Conservation (phyloP, 192 early-diverging fungal genomes). For the Kickxella alabastrina region DNA sequence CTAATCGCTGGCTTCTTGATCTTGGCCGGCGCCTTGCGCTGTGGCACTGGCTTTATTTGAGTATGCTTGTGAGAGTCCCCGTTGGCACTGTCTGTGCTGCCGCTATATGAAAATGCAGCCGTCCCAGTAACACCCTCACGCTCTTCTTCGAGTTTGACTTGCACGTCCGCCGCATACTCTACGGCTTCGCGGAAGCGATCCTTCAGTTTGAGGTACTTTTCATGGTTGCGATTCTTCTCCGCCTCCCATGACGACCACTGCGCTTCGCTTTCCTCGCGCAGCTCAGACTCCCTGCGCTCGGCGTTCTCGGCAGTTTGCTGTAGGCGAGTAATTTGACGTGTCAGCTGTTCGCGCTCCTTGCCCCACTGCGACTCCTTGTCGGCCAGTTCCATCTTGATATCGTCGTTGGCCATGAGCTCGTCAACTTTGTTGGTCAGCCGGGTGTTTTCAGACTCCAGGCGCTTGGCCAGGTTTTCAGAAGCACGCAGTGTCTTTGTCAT, state of each 20-base stretch:
- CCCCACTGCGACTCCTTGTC: conserved; percentile 27
- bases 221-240: conserved; percentile 37
- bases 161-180: conserved; percentile 31
- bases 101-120: neutral
- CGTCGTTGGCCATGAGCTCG: conserved; percentile 13
- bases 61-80: neutral
- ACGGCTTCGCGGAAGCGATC: conserved; percentile 31
- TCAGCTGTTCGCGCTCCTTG: conserved; percentile 36
- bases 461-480: conserved; percentile 14
- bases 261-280: conserved; percentile 43
- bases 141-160: conserved; percentile 25
- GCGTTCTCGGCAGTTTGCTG: conserved; percentile 34
- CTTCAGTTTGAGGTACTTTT: conserved; percentile 38
- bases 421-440: conserved; percentile 17
- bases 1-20: neutral
- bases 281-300: conserved; percentile 36
- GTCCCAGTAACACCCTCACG: conserved; percentile 1
- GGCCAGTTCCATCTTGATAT: conserved; percentile 15
- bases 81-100: neutral
- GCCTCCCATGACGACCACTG: conserved; percentile 42
- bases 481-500: conserved; percentile 13
- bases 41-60: neutral
- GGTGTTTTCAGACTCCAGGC: conserved; percentile 29
- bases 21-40: neutral
- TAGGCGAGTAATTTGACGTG: conserved; percentile 26